Evolutionary conservation across 2,329 filamentous ascomycete genomes (phyloP).

Genomic region (Chaetoscypha palmicola): DNA sequence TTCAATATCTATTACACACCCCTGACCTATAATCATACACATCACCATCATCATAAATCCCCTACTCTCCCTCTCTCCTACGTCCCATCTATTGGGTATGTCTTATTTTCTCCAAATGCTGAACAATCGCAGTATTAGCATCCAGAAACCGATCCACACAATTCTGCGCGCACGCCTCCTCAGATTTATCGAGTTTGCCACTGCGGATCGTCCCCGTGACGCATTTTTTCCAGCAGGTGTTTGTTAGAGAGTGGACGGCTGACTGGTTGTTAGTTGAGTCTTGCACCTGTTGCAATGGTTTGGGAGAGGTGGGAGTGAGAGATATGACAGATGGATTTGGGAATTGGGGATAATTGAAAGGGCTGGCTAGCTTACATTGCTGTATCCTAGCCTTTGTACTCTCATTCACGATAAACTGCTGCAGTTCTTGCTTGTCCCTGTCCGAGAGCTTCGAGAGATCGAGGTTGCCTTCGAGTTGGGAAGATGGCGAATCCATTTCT

Average conservation of each 20-base stretch:
- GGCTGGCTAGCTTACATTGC: too few relatives aligned
- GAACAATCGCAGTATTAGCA: slow-evolving; percentile 75
- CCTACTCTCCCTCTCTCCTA: neutral
- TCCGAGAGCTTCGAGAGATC: slow-evolving; percentile 72
- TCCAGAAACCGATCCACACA: slow-evolving; percentile 94
- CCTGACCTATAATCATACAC: neutral
- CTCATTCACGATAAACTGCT: slow-evolving; percentile 79
- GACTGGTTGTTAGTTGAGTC: slow-evolving; percentile 23
- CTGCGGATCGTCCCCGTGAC: slow-evolving; percentile 66
- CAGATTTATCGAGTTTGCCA: slow-evolving; percentile 64
- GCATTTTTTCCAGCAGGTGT: slow-evolving; percentile 94
- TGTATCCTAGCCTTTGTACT: slow-evolving; percentile 69
- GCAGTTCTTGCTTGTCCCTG: slow-evolving; percentile 79
- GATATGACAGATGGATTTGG: too few relatives aligned
- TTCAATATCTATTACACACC: too few relatives aligned
- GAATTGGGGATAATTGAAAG: too few relatives aligned
- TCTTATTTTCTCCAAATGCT: slow-evolving; percentile 66
- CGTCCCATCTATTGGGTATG: too few relatives aligned
- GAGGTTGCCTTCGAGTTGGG: slow-evolving; percentile 32
- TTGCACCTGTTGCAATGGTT: too few relatives aligned
- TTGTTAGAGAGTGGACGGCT: slow-evolving; percentile 61
- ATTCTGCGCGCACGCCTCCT: slow-evolving; percentile 81
- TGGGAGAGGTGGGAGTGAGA: too few relatives aligned
- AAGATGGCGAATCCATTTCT: slow-evolving; percentile 26
- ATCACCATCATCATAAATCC: neutral